Base-by-base conservation (phyloP, 1,139 yeast genomes). In the Yamadazyma spencermartinsiae region DNA sequence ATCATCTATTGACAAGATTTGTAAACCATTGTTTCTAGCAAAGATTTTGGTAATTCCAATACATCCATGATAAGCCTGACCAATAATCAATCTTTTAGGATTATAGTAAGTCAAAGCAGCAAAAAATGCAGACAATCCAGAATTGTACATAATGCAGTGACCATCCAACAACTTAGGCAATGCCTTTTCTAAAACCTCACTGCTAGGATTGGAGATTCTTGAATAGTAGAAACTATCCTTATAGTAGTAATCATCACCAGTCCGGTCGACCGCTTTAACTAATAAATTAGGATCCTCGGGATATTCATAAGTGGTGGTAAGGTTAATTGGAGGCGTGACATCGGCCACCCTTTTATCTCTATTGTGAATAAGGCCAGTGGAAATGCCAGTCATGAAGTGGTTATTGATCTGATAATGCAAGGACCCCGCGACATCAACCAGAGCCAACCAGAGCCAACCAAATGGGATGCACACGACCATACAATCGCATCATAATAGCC, bases 31-130 rank as follows among this genome's bases (percentile, higher is more conserved):
- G 46, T 82, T 76, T 47, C 95, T 72, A 4, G 76, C 61, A 51
- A 84, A 70, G 16, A 88, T 68, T 23, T 79, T 68, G 10, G 85
- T 75, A 38, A 86, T 79, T 4, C 84, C 87, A 42, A 78, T 85
- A 48, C 85, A 78, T 5, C 98, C 98, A 54, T 86, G 95, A 59
- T 90, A 90, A 4, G 90, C 87, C 31, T 83, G 78, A 10, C 87
- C 95, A 49, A 87, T 75, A 24, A 87, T 83, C 14, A 90, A 63
- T 18, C 74, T 72, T 52, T 83, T 85, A 2, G 98, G 98, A 51
- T 85, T 82, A 48, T 69, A 74, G 49, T 81, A 73, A 26, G 82
- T 76, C 56, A 90, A 63, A 11, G 86, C 79, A 2, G 90, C 97
- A 51, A 74, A 78, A 58, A 86, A 87, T 0, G 97, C 95, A 38